A percentile compares a stretch with the other conserved stretches of the same genome.
Conservation (phyloP, 768 basidiomycete genomes). For the Termitomyces sp. region DNA sequence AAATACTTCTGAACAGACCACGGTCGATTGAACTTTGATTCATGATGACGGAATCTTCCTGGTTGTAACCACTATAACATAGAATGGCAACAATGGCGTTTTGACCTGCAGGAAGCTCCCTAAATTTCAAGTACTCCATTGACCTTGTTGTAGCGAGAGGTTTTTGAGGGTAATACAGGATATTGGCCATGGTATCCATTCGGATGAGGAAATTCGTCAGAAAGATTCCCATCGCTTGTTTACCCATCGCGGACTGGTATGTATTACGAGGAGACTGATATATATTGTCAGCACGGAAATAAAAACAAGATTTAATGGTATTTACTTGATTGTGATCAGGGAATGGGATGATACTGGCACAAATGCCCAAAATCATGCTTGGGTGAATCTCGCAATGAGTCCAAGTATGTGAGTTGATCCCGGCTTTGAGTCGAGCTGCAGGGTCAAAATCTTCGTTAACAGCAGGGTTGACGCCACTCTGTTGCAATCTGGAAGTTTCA, state of each 20-base stretch:
- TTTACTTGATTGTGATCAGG: constrained; percentile 97
- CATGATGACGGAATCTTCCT: constrained; percentile 99
- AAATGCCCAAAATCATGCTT: constrained; percentile 97
- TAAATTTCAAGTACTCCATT: constrained; percentile 99
- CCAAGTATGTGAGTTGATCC: constrained; percentile 84
- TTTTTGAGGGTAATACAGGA: constrained; percentile 98
- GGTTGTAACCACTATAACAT: constrained; percentile 99
- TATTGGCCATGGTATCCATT: constrained; percentile 99
- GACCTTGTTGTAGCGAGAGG: constrained; percentile 97
- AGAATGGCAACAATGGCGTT: constrained; percentile 98
- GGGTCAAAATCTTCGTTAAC: constrained; percentile 80
- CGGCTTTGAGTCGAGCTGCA: constrained; percentile 81
- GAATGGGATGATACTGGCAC: constrained; percentile 99
- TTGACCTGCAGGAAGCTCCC: constrained; percentile 97
- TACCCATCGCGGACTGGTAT: constrained; percentile 99
- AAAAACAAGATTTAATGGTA: constrained; percentile 1
- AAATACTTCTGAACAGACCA: constrained; percentile 96
- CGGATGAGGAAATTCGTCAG: constrained; percentile 97
- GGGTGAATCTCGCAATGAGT: constrained; percentile 99
- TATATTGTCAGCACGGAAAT: constrained; percentile 4
- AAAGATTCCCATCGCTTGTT: constrained; percentile 99
- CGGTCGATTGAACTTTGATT: constrained; percentile 98
- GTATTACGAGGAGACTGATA: constrained; percentile 96
- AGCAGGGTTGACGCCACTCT: constrained; percentile 50
- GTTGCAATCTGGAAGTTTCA: constrained; percentile 71